Percentiles rank a stretch among this genome's conserved stretches.
Evolutionary conservation across 2,329 filamentous ascomycete species (phyloP).

Genomic region (Pyrenochaeta sp.): DNA sequence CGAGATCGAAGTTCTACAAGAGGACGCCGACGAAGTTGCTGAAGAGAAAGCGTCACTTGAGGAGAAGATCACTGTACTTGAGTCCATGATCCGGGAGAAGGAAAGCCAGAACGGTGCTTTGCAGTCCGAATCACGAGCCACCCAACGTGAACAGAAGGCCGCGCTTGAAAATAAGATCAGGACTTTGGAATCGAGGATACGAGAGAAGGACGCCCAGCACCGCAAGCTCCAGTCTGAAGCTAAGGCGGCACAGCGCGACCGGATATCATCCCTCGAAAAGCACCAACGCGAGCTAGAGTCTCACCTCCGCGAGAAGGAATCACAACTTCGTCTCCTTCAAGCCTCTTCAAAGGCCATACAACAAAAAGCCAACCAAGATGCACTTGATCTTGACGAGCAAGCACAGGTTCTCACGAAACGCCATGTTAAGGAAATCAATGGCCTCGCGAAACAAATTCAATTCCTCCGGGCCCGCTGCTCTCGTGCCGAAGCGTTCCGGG

Average conservation of each 20-base stretch:
- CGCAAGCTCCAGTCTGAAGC: constrained; percentile 37
- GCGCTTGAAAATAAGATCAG: constrained; percentile 60
- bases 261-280: constrained; percentile 50
- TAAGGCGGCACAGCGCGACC: constrained; percentile 54
- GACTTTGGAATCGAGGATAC: constrained; percentile 34
- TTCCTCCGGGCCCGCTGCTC: constrained; percentile 85
- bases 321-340: constrained; percentile 34
- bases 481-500: constrained; percentile 81
- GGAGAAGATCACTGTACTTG: constrained; percentile 59
- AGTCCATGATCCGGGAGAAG: constrained; percentile 50
- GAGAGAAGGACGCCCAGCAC: constrained; percentile 42
- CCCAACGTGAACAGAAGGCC: constrained; percentile 62
- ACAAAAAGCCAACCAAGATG: constrained; percentile 41
- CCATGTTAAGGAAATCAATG: constrained; percentile 79
- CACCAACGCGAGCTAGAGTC: constrained; percentile 55
- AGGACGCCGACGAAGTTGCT: constrained; percentile 52
- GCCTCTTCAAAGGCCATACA: constrained; percentile 39
- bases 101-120: constrained; percentile 29
- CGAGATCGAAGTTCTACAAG: constrained; percentile 59
- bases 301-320: constrained; percentile 37
- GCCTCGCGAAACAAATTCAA: constrained; percentile 86
- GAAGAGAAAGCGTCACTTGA: constrained; percentile 67
- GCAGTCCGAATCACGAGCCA: constrained; percentile 57
- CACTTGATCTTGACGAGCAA: constrained; percentile 51
- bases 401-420: constrained; percentile 72